These are phyloP conservation scores for Populus tomentosa DNA, from an alignment of 441 rosid genomes.

Conservation along the genomic window DNA sequence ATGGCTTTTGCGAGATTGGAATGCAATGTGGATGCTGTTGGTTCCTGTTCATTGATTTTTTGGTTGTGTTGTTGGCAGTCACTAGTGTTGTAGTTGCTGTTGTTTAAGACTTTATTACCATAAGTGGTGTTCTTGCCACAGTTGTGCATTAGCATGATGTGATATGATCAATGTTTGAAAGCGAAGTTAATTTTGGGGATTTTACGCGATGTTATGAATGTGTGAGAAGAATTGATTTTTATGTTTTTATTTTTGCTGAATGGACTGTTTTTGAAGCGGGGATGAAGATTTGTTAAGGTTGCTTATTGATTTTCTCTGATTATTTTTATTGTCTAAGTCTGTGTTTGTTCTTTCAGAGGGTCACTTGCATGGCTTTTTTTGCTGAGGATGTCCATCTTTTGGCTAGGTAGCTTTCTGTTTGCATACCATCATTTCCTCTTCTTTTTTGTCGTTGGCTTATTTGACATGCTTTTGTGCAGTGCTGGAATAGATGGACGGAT, in stretches of 20 bases:
- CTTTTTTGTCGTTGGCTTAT: not conserved
- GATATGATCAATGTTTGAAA: not conserved
- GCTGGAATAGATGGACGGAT: conserved; percentile 71
- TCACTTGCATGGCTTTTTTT: conserved; percentile 51
- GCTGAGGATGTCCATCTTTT: conserved; percentile 45
- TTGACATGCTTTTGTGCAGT: conserved; percentile 35
- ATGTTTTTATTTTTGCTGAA: not conserved
- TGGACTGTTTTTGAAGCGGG: no score
- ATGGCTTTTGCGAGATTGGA: no score
- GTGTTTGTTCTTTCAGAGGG: conserved; percentile 44
- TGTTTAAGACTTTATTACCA: no score
- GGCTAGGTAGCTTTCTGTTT: conserved; percentile 54
- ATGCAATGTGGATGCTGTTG: no score
- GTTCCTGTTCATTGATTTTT: no score
- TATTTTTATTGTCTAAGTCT: conserved; percentile 1
- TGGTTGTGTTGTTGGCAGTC: no score
- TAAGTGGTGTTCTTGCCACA: no score
- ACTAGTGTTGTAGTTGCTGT: no score
- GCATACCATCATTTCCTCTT: conserved; percentile 7
- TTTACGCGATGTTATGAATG: not conserved
- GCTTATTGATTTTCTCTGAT: not conserved
- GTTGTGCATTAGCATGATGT: not conserved
- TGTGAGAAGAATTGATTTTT: not conserved
- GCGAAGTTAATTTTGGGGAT: not conserved
- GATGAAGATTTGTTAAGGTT: not conserved